Conservation (phyloP, 2,329 filamentous ascomycete species). For the Fusarium neocosmosporiellum region DNA sequence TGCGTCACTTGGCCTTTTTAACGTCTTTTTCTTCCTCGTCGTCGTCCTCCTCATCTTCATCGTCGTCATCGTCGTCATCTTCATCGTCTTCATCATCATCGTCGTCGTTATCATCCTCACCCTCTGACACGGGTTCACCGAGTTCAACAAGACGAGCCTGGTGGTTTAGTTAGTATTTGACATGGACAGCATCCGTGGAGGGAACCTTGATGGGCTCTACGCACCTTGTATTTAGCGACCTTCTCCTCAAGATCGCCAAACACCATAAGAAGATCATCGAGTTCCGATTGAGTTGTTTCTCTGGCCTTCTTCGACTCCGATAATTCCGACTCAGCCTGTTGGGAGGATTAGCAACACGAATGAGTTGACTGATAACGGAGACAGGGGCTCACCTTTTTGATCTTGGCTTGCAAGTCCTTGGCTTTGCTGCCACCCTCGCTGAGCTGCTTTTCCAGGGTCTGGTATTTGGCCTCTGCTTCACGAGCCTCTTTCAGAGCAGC, state of each 20-base stretch:
- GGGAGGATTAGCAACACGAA: conserved; percentile 30
- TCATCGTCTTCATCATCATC: conserved; percentile 31
- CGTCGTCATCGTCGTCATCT: conserved; percentile 18
- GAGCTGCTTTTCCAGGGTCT: conserved; percentile 44
- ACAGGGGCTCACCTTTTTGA: conserved; percentile 39
- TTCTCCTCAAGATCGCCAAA: conserved; percentile 86
- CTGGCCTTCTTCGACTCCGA: conserved; percentile 68
- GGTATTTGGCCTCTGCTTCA: conserved; percentile 38
- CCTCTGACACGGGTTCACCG: conserved; percentile 79
- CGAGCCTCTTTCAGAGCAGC: conserved; percentile 42
- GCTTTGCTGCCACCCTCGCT: conserved; percentile 28
- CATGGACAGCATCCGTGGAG: background rate
- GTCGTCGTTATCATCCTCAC: conserved; percentile 67
- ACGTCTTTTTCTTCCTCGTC: conserved; percentile 9
- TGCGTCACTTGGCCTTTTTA: conserved; percentile 1
- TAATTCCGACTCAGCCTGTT: conserved; percentile 47
- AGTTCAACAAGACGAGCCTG: conserved; percentile 71
- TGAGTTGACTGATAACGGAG: conserved; percentile 33
- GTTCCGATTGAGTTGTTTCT: conserved; percentile 73
- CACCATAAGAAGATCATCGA: conserved; percentile 85
- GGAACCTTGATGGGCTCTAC: conserved; percentile 30
- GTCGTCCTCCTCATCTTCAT: background rate
- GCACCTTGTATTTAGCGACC: conserved; percentile 77
- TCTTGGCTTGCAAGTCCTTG: conserved; percentile 39
- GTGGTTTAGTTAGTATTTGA: conserved; percentile 15